A percentile compares a stretch with the other conserved stretches of the same genome.
Conservation (phyloP, 805 yeast species). For the Clavispora phyllophila region DNA sequence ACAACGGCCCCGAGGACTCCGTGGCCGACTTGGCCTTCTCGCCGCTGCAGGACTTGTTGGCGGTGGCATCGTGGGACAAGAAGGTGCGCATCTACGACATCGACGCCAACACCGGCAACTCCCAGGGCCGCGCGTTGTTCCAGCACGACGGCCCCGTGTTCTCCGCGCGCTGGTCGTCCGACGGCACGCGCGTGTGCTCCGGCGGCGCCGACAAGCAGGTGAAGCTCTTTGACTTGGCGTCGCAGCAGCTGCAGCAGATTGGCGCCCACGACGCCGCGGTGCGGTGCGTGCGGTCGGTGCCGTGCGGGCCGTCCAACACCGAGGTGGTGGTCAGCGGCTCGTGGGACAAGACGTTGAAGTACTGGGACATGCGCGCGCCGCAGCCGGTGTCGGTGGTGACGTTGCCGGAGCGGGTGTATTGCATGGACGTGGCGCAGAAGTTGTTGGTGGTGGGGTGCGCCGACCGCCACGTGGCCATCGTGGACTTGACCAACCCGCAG, state of each 20-base stretch:
- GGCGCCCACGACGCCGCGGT: constrained; percentile 87
- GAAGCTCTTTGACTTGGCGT: constrained; percentile 71
- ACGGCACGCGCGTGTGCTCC: constrained; percentile 81
- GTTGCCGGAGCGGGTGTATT: constrained; percentile 86
- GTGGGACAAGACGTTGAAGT: constrained; percentile 92
- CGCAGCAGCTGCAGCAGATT: constrained; percentile 78
- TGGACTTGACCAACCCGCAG: constrained; percentile 80
- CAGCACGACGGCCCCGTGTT: constrained; percentile 90
- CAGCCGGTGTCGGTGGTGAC: constrained; percentile 76
- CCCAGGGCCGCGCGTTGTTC: constrained; percentile 83
- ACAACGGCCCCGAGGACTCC: constrained; percentile 89
- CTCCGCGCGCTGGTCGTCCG: constrained; percentile 74
- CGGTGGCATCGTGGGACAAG: constrained; percentile 91
- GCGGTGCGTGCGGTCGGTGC: constrained; percentile 65
- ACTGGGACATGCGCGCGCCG: constrained; percentile 90
- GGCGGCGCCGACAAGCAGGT: constrained; percentile 93
- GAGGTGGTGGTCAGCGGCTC: constrained; percentile 87
- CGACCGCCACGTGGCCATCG: constrained; percentile 71
- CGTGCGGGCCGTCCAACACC: constrained; percentile 78
- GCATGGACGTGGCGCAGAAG: constrained; percentile 80
- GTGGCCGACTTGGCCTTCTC: constrained; percentile 80
- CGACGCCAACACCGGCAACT: constrained; percentile 60
- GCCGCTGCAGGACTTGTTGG: constrained; percentile 74
- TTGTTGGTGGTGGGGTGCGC: constrained; percentile 92
- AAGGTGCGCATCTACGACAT: constrained; percentile 91